Evolutionary conservation across 2,329 filamentous ascomycete species (phyloP).

Genomic region (Gnomoniopsis smithogilvyi): DNA sequence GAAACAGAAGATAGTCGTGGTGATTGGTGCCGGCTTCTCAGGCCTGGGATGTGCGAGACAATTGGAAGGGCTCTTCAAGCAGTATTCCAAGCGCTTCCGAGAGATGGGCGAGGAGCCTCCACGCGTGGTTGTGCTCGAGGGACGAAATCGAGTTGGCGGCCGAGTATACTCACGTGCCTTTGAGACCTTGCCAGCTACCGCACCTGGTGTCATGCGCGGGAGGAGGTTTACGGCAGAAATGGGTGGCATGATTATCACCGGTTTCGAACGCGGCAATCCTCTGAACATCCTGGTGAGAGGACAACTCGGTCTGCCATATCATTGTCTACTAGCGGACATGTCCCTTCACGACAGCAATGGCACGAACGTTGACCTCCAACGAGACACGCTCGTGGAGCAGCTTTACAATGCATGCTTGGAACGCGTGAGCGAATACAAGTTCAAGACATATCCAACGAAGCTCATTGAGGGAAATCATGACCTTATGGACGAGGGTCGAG

Average conservation of each 20-base stretch:
- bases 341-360: conserved; percentile 87
- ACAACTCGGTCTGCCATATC: conserved; percentile 83
- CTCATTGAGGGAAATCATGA: conserved; percentile 80
- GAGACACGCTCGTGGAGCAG: conserved; percentile 82
- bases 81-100: conserved; percentile 68
- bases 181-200: conserved; percentile 47
- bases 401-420: conserved; percentile 95
- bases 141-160: conserved; percentile 81
- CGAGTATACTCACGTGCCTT: conserved; percentile 83
- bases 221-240: conserved; percentile 83
- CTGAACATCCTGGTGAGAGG: conserved; percentile 87
- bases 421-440: conserved; percentile 85
- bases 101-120: conserved; percentile 66
- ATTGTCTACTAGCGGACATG: conserved; percentile 73
- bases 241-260: conserved; percentile 97
- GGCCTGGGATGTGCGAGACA: conserved; percentile 91
- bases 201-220: conserved; percentile 38
- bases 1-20: conserved; percentile 70
- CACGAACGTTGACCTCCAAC: conserved; percentile 69
- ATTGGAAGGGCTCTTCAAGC: conserved; percentile 78
- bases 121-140: conserved; percentile 79
- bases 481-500: conserved; percentile 77
- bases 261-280: conserved; percentile 93
- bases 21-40: conserved; percentile 92
- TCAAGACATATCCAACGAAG: conserved; percentile 66